Base-by-base conservation (phyloP, 163 green algal species). In the Chlorella variabilis region DNA sequence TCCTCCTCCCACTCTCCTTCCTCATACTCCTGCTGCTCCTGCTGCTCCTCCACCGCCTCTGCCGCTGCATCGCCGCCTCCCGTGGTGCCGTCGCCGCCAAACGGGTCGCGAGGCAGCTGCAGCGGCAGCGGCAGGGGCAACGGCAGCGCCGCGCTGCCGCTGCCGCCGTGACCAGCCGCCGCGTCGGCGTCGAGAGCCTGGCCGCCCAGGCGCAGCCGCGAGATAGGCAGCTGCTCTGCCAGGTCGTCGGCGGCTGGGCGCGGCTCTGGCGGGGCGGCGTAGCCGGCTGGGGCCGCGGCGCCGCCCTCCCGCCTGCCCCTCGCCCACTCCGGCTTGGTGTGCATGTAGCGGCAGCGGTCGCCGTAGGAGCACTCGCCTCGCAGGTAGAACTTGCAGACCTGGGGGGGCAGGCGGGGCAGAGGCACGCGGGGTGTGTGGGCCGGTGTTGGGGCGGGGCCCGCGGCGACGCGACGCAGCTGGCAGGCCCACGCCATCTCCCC, bases 341-440 rank as follows among this genome's bases (percentile, higher is more conserved):
- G 93, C 18, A 91, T 85, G 80, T 95, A 97, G 11, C 88, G 84
- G 75, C 93, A 97, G 39, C 87, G 86, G 51, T 91, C 83, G 7
- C 93, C 93, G 80, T 94, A 96, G 0, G 81, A 77, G 74, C 92
- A 96, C 58, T 87, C 63, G 4, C 92, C 92, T 33, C 75, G 62
- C 36, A 95, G 67, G 36, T 89, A 96, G 82, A 88, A 81, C 20
- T 33, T 39, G 86, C 92, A 96, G 2, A 96, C 92, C 91, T 95
- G 45, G n/a, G n/a, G n/a, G n/a, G n/a, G 11, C 45, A 54, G 45
- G 45, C 45, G 70, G 15, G 45, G 11, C 38, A 49, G 27, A 67
- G 45, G 15, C 45, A 54, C 45, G 45, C 11, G 11, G 45, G 45
- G 45, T 11, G 45, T 54, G 45, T 11, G 45, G 45, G 45, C 15